Percentiles rank a stretch among this genome's conserved stretches.
These are phyloP conservation scores for Exophiala oligosperma DNA, from an alignment of 2,329 filamentous ascomycete species.

Conservation along the genomic window DNA sequence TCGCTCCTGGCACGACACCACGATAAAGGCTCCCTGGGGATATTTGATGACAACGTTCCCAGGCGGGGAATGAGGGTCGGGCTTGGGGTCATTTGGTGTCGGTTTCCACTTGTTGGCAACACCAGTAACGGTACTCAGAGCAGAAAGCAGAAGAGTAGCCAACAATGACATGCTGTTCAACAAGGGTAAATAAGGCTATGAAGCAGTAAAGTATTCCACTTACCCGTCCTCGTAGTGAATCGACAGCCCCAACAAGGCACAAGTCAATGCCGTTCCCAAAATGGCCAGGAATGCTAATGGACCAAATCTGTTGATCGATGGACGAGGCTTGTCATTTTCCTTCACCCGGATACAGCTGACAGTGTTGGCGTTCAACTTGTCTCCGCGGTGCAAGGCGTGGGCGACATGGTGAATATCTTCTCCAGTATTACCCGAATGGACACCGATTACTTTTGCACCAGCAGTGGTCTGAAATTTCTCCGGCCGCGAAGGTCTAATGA, in stretches of 20 bases:
- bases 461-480: constrained; percentile 41
- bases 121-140: constrained; percentile 52
- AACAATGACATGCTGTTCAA: constrained; percentile 47
- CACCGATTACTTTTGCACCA: constrained; percentile 44
- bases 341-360: constrained; percentile 43
- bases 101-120: constrained; percentile 52
- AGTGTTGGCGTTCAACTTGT: constrained; percentile 38
- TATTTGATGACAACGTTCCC: constrained; percentile 54
- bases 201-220: not conserved
- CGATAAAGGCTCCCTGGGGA: constrained; percentile 51
- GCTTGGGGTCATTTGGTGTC: constrained; percentile 40
- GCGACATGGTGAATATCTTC: constrained; percentile 51
- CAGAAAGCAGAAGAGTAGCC: constrained; percentile 48
- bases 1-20: constrained; percentile 51
- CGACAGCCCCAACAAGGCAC: constrained; percentile 45
- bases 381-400: constrained; percentile 38
- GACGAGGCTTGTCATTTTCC: constrained; percentile 33
- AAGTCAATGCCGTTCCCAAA: constrained; percentile 46
- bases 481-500: constrained; percentile 48
- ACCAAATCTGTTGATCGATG: constrained; percentile 48
- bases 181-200: too few relatives aligned
- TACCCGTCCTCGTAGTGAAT: constrained; percentile 45
- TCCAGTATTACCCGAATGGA: constrained; percentile 49
- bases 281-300: constrained; percentile 48
- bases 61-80: constrained; percentile 35